These are phyloP conservation scores for Beauveria bassiana DNA, from an alignment of 2,329 filamentous ascomycete species.

Conservation along the genomic window DNA sequence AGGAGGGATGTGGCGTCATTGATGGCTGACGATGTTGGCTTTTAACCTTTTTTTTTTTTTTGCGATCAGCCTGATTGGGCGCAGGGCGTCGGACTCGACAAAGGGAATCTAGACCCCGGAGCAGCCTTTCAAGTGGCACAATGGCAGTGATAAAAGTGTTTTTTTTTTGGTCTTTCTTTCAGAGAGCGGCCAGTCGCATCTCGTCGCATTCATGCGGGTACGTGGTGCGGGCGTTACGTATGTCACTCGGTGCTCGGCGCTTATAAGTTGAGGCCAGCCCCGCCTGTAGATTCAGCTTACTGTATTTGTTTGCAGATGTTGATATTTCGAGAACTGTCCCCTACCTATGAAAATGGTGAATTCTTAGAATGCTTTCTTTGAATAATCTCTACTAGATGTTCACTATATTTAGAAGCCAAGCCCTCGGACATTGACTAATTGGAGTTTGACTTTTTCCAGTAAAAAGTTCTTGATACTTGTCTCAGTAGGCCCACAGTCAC, in stretches of 20 bases:
- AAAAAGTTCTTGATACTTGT: too few relatives aligned
- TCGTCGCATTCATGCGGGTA: background rate
- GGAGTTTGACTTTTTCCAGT: too few relatives aligned
- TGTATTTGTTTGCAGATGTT: background rate
- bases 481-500: too few relatives aligned
- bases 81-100: background rate
- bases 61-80: too few relatives aligned
- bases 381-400: too few relatives aligned
- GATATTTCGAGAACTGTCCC: too few relatives aligned
- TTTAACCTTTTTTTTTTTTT: too few relatives aligned
- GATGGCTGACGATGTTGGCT: background rate
- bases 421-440: too few relatives aligned
- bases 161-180: background rate
- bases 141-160: background rate
- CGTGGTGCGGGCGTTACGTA: slow-evolving; percentile 4
- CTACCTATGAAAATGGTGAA: too few relatives aligned
- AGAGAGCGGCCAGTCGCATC: background rate
- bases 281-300: background rate
- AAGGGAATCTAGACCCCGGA: too few relatives aligned
- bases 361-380: too few relatives aligned
- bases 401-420: too few relatives aligned
- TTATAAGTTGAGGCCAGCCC: background rate
- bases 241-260: background rate
- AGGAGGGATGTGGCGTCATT: background rate
- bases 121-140: background rate